Conservation (phyloP, 805 yeast species). For the Saccharomyces jurei region DNA sequence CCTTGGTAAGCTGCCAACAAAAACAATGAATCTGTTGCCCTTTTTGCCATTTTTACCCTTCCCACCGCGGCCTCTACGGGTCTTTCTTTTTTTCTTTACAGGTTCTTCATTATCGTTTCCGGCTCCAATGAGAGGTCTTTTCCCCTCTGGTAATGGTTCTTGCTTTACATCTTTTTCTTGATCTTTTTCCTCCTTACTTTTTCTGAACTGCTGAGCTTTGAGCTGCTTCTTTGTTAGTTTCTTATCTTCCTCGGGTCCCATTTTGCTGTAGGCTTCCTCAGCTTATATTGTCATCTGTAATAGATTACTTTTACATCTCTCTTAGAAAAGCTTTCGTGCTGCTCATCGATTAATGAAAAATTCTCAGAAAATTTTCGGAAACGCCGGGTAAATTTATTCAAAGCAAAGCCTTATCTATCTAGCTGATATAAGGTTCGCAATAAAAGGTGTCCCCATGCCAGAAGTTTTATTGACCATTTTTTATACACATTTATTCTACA, state of each 20-base stretch:
- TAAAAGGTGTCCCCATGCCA: neutral
- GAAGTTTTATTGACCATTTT: neutral
- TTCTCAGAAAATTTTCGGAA: neutral
- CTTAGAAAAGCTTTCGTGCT: neutral
- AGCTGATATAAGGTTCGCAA: neutral
- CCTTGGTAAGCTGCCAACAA: conserved; percentile 86
- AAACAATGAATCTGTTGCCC: conserved; percentile 65
- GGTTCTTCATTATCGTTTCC: conserved; percentile 28
- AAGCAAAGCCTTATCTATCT: neutral
- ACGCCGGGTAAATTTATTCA: neutral
- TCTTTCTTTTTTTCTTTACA: conserved; percentile 42
- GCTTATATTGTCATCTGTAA: too few relatives aligned
- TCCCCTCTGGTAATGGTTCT: conserved; percentile 22
- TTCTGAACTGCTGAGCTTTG: conserved; percentile 30
- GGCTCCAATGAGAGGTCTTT: conserved; percentile 13
- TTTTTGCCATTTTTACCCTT: conserved; percentile 59
- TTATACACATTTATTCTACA: neutral
- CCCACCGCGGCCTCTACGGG: conserved; percentile 67
- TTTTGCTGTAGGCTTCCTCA: neutral
- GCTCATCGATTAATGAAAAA: neutral
- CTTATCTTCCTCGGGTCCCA: conserved; percentile 16
- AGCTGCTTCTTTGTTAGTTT: conserved; percentile 32
- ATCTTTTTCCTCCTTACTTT: conserved; percentile 25
- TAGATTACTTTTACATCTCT: neutral
- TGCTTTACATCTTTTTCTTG: conserved; percentile 17